Percentiles rank a stretch among this genome's conserved stretches.
Evolutionary conservation across 75 land plant genomes (phyloP).

Genomic region (Sequoiadendron giganteum): DNA sequence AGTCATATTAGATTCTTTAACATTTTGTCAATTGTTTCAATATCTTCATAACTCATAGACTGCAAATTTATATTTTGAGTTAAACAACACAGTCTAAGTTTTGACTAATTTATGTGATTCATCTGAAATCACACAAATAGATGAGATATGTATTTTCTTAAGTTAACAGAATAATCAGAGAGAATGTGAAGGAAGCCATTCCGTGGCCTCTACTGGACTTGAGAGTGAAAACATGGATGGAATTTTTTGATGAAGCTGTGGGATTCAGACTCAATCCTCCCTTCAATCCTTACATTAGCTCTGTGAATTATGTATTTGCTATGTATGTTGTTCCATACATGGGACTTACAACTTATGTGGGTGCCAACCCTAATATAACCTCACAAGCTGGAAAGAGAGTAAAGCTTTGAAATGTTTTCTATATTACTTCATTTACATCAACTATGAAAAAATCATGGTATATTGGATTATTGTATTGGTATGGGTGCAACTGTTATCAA

Average conservation of each 20-base stretch:
- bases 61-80: not conserved
- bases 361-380: slow-evolving; percentile 30
- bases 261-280: slow-evolving; percentile 38
- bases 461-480: not conserved
- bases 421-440: too few species aligned
- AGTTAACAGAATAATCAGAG: slow-evolving; percentile 32
- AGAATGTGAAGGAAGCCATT: slow-evolving; percentile 15
- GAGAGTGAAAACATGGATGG: slow-evolving; percentile 22
- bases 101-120: too few species aligned
- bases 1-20: slow-evolving; percentile 32
- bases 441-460: too few species aligned
- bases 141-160: too few species aligned
- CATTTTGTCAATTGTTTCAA: too few species aligned
- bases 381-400: slow-evolving; percentile 30
- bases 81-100: too few species aligned
- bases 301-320: slow-evolving; percentile 38
- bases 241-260: slow-evolving; percentile 31
- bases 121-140: too few species aligned
- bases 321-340: slow-evolving; percentile 44
- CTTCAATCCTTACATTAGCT: slow-evolving; percentile 44
- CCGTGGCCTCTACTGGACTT: slow-evolving; percentile 46
- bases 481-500: slow-evolving; percentile 41
- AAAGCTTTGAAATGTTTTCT: not conserved
- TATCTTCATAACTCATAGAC: not conserved
- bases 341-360: slow-evolving; percentile 47